These are phyloP conservation scores for Hordeum vulgare DNA, from an alignment of 176 grass and related monocot genomes.

Conservation along the genomic window MorexV3_pseudomolecules_assembly NC_058518.1:506084977-506085476, in stretches of 20 bases:
- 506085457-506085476: slow-evolving; percentile 54
- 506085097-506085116: slow-evolving; percentile 63
- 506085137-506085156: slow-evolving; percentile 39
- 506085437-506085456: not conserved
- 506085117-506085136: slow-evolving; percentile 51
- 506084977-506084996: not conserved
- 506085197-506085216: not conserved
- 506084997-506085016: too few species aligned
- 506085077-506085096: not conserved
- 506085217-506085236: slow-evolving; percentile 46
- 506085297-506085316: slow-evolving; percentile 78
- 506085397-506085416: slow-evolving; percentile 35
- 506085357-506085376: slow-evolving; percentile 81
- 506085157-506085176: slow-evolving; percentile 76
- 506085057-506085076: not conserved
- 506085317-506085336: slow-evolving; percentile 48
- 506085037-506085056: not conserved
- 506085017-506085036: not conserved
- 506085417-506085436: slow-evolving; percentile 50
- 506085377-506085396: slow-evolving; percentile 32
- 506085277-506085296: slow-evolving; percentile 81
- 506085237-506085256: slow-evolving; percentile 54
- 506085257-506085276: slow-evolving; percentile 58
- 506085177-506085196: slow-evolving; percentile 36
- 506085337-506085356: slow-evolving; percentile 86